Conservation (phyloP, 1,284 basidiomycete genomes). For the Irpex sp. region DNA sequence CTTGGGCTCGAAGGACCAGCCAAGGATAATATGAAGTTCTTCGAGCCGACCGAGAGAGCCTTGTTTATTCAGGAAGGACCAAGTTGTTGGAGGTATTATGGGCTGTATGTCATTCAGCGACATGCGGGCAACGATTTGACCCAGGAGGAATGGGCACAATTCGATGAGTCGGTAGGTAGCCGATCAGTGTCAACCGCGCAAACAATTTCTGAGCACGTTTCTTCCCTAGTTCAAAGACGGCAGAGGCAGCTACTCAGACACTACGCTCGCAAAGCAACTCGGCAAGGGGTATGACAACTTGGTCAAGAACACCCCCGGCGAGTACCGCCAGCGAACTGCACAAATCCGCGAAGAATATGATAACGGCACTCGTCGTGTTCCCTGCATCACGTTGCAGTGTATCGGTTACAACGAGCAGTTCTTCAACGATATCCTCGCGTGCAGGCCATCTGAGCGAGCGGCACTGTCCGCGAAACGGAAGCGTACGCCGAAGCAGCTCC, state of each 20-base stretch:
- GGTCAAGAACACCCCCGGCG: slow-evolving; percentile 32
- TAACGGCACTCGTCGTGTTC: slow-evolving; percentile 35
- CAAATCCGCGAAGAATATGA: slow-evolving; percentile 38
- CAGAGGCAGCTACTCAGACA: slow-evolving; percentile 4
- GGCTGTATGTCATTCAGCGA: slow-evolving; percentile 10
- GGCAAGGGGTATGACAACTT: slow-evolving; percentile 9
- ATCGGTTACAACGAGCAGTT: slow-evolving; percentile 33
- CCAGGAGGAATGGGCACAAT: slow-evolving; percentile 9
- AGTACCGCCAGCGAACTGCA: slow-evolving; percentile 26
- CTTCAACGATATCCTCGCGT: background rate
- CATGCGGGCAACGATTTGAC: slow-evolving; percentile 9
- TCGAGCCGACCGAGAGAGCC: background rate
- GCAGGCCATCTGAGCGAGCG: background rate
- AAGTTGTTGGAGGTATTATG: slow-evolving; percentile 12
- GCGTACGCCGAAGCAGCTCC: background rate
- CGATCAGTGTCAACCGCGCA: background rate
- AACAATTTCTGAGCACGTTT: background rate
- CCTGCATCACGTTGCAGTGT: slow-evolving; percentile 44
- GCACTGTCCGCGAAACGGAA: background rate
- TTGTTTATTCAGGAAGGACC: slow-evolving; percentile 7
- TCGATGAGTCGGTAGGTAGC: slow-evolving; percentile 9
- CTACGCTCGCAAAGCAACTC: slow-evolving; percentile 5
- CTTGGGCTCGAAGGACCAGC: slow-evolving; percentile 12
- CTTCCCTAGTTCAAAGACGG: slow-evolving; percentile 4
- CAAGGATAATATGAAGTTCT: slow-evolving; percentile 10